Evolutionary conservation across 306 rosid genomes (phyloP).

Genomic region (Lotus japonicus): DNA sequence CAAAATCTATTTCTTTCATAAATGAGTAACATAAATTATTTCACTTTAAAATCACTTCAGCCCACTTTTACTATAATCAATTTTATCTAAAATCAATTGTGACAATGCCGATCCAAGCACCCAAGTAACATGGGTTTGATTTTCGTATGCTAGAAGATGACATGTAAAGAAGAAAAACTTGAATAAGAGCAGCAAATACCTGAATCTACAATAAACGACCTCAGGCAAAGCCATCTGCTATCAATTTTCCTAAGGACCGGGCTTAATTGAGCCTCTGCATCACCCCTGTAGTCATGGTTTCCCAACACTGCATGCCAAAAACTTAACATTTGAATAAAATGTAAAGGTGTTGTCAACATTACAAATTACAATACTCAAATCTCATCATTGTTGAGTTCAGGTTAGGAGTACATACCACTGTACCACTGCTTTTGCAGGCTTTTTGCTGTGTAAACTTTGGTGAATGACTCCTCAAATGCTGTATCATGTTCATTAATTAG

Average conservation of each 20-base stretch:
- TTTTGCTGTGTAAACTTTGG: conserved; percentile 36
- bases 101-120: too few species aligned
- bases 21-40: too few species aligned
- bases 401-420: conserved; percentile 35
- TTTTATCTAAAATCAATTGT: too few species aligned
- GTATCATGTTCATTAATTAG: conserved; percentile 23
- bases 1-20: too few species aligned
- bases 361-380: neutral
- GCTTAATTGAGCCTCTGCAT: conserved; percentile 45
- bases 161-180: neutral
- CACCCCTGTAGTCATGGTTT: conserved; percentile 57
- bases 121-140: too few species aligned
- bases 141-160: neutral
- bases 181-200: conserved; percentile 22
- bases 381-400: neutral
- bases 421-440: conserved; percentile 52
- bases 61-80: too few species aligned
- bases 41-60: too few species aligned
- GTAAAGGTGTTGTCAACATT: neutral
- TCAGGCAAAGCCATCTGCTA: conserved; percentile 47
- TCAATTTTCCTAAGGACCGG: conserved; percentile 38
- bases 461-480: conserved; percentile 44
- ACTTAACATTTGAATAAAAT: neutral
- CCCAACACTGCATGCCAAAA: conserved; percentile 42
- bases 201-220: conserved; percentile 45